phyloP scores from a whole-genome alignment of 78 protist genomes.

The Dictyostelium firmibasis region DNA sequence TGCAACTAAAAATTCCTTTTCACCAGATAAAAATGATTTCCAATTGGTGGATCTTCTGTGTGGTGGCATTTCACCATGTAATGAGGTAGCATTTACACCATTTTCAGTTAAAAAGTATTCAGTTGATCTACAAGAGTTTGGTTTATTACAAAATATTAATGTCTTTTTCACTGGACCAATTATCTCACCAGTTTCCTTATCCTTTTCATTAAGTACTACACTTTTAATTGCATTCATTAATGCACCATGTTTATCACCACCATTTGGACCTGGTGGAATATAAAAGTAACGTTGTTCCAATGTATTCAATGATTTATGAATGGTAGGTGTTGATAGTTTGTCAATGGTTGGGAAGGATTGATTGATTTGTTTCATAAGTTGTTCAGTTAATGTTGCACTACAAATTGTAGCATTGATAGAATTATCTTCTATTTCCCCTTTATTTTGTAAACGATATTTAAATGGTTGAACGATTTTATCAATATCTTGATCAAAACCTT shows the following conservation, averaged over 20 bases:
- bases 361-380: slow-evolving; percentile 11
- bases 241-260: slow-evolving; percentile 57
- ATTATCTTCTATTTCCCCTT: background rate
- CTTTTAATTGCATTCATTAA: background rate
- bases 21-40: slow-evolving; percentile 29
- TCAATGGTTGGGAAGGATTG: slow-evolving; percentile 17
- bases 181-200: background rate
- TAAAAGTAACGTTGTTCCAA: slow-evolving; percentile 25
- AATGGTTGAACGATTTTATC: slow-evolving; percentile 35
- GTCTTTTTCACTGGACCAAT: background rate
- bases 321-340: slow-evolving; percentile 30
- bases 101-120: slow-evolving; percentile 67
- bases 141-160: slow-evolving; percentile 71
- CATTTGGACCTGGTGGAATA: background rate
- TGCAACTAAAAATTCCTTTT: slow-evolving; percentile 64
- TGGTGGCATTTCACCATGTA: slow-evolving; percentile 78
- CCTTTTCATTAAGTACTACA: background rate
- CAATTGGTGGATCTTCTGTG: slow-evolving; percentile 12
- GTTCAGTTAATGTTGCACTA: slow-evolving; percentile 69
- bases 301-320: slow-evolving; percentile 43
- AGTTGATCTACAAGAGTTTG: slow-evolving; percentile 73
- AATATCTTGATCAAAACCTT: slow-evolving; percentile 80
- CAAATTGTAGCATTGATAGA: slow-evolving; percentile 11
- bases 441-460: slow-evolving; percentile 29
- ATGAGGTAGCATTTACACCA: slow-evolving; percentile 17